Evolutionary conservation across 164 flowering plant genomes (phyloP), one percentile per base, ranked within the genome.

Genomic region (Santalum album): DNA sequence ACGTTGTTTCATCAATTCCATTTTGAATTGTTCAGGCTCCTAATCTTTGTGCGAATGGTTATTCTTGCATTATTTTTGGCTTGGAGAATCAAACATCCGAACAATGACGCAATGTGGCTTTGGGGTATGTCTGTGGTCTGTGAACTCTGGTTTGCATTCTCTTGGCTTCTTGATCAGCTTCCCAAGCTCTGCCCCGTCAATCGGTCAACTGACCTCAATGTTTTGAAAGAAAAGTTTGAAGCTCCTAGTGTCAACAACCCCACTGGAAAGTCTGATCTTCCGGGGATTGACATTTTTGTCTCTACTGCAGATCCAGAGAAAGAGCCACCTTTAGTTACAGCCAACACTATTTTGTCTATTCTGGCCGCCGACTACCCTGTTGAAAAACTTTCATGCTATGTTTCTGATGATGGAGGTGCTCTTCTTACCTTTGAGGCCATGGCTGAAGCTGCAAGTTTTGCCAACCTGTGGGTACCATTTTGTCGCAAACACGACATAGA

Each of bases 251-350:
- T 75, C 10, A 21, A 55, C 51, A 85, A 83, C 49, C 94, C 94
- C 1, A 65, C 79, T 12, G 95, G 90, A 32, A 78, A 69, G 45
- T 82, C 91, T 45, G 98, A 90, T 66, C 95, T 90, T 36, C 96
- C 98, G 0, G 97, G 95, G 27, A 57, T 90, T 35, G 97, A 90
- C 58, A 42, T 90, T 15, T 90, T 85, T 65, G 95, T 90, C n/a
- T 90, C 97, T 7, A 90, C 97, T 11, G 97, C 96, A 25, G 97
- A 90, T 67, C 95, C 97, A 0, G 97, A 85, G 67, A 90, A 87
- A 62, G 97, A 90, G 57, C 97, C 96, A 0, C 96, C 95, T 10
- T 75, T 90, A 25, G 89, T 82, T 36, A 86, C 95, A 58, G 88
- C 97, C 47, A 90, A 90, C 66, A 87, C 96, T 38, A 83, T 90